phyloP scores from a whole-genome alignment of 2,329 filamentous ascomycete species.

The Orbilia brochopaga region DNA sequence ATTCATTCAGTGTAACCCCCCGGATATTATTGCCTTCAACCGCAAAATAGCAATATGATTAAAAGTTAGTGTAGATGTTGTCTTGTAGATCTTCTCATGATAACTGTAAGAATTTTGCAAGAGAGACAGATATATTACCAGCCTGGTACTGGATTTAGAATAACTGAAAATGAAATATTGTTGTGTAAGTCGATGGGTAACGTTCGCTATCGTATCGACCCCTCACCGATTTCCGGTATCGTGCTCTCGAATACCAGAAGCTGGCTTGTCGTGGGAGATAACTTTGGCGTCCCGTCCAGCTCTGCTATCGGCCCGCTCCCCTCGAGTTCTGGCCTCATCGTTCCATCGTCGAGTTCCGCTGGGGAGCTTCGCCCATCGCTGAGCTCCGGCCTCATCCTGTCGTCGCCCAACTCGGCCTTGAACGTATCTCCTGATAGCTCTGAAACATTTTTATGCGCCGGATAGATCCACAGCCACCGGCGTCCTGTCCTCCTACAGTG shows the following conservation, averaged over 20 bases:
- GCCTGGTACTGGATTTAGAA: no score
- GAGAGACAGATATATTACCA: no score
- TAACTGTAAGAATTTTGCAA: no score
- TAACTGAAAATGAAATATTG: no score
- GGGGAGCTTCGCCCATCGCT: not conserved
- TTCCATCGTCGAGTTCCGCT: constrained; percentile 7
- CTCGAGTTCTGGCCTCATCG: constrained; percentile 16
- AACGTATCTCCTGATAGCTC: not conserved
- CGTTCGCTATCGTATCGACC: constrained; percentile 1
- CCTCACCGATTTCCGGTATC: no score
- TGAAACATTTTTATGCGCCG: not conserved
- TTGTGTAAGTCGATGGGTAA: no score
- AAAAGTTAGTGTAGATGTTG: no score
- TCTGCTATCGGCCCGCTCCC: constrained; percentile 16
- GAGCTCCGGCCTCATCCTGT: not conserved
- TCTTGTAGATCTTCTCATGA: no score
- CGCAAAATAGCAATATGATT: no score
- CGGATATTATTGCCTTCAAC: no score
- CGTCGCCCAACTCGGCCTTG: not conserved
- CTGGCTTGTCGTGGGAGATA: not conserved
- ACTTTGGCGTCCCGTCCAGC: constrained; percentile 5
- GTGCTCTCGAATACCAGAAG: no score
- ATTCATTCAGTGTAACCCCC: no score
- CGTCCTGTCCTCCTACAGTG: constrained; percentile 17
- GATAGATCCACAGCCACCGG: not conserved